Percentiles rank a stretch among this genome's conserved stretches.
phyloP scores from a whole-genome alignment of 345 rosid genomes.

The Rhodomyrtus tomentosa region DNA sequence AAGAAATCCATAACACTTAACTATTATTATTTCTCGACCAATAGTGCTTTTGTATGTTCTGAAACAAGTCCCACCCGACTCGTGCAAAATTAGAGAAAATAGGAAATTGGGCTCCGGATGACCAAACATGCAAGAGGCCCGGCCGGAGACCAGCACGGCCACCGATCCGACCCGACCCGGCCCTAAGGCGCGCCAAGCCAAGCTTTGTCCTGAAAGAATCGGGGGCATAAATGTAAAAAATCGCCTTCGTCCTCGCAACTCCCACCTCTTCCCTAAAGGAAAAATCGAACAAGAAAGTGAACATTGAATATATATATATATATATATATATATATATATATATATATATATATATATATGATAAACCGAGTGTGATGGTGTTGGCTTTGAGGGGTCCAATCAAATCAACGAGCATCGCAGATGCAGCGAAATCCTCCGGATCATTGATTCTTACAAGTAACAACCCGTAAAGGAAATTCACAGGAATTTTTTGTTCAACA shows the following conservation, averaged over 20 bases:
- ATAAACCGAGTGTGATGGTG: background rate
- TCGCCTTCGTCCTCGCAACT: accelerated
- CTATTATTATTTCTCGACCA: no score
- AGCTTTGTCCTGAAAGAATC: background rate
- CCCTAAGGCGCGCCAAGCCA: background rate
- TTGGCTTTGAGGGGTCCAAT: background rate
- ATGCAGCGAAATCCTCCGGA: background rate
- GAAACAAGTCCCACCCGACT: no score
- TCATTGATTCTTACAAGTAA: background rate
- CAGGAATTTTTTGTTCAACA: background rate
- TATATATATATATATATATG: background rate
- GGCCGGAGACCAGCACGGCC: no score
- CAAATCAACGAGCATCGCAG: background rate
- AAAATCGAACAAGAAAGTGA: no score
- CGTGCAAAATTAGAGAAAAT: no score
- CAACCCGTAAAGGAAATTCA: background rate
- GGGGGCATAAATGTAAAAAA: background rate
- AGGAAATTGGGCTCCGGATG: no score
- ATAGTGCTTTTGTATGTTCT: no score
- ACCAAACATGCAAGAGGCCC: no score
- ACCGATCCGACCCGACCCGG: no score
- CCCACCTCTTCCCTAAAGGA: background rate
- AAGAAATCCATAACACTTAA: background rate
- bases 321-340: background rate
- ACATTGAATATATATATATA: no score